These are phyloP conservation scores for Catenaria anguillulae DNA, from an alignment of 371 early-diverging fungal genomes.

Conservation along the genomic window DNA sequence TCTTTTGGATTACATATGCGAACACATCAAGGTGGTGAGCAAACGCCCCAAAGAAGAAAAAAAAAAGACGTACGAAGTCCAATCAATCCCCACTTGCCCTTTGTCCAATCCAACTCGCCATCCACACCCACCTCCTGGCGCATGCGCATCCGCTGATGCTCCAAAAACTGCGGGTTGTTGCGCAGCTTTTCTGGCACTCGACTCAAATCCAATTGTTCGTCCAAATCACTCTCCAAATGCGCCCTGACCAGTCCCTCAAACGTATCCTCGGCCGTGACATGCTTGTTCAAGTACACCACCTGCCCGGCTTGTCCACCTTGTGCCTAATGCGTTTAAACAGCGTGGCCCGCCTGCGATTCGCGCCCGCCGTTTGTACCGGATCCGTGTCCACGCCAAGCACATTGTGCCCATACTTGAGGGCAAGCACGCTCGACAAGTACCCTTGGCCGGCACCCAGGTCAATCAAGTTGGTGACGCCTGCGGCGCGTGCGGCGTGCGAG, in stretches of 20 bases:
- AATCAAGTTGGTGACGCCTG: slow-evolving; percentile 29
- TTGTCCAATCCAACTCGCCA: neutral
- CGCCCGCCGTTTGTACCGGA: slow-evolving; percentile 61
- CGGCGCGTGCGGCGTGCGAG: slow-evolving; percentile 26
- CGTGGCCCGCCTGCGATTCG: slow-evolving; percentile 42
- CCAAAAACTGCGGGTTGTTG: neutral
- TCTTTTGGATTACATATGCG: slow-evolving; percentile 28
- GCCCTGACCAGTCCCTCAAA: neutral
- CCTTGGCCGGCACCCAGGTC: slow-evolving; percentile 48
- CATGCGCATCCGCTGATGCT: neutral
- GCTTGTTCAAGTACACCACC: slow-evolving; percentile 2
- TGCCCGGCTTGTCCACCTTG: slow-evolving; percentile 11
- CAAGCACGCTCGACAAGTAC: slow-evolving; percentile 30
- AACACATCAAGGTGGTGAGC: too few relatives aligned
- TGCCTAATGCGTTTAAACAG: slow-evolving; percentile 26
- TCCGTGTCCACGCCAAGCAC: slow-evolving; percentile 69
- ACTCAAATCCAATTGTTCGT: too few relatives aligned
- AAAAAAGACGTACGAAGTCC: neutral
- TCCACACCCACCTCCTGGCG: neutral
- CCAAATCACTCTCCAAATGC: too few relatives aligned
- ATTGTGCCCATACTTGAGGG: slow-evolving; percentile 45
- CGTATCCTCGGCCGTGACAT: neutral
- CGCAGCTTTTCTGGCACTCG: neutral
- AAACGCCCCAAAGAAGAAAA: neutral
- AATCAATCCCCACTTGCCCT: neutral